Conservation (phyloP, 305 asterid species). For the Petunia hybrid region DNA sequence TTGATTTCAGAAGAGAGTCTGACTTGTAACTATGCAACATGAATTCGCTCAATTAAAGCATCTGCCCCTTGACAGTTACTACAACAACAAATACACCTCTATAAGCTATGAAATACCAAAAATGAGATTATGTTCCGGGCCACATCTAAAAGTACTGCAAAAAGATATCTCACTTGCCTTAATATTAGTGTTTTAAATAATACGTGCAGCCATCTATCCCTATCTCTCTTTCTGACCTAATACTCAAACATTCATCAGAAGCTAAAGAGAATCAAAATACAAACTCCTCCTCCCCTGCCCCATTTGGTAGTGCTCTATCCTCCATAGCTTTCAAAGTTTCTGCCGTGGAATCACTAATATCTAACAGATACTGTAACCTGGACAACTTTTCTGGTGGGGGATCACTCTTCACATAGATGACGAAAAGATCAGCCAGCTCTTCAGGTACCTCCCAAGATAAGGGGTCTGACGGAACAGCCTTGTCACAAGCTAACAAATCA, state of each 20-base stretch:
- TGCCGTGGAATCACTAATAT: constrained; percentile 77
- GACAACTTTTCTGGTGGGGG: constrained; percentile 66
- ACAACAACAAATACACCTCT: not conserved
- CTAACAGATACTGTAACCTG: constrained; percentile 82
- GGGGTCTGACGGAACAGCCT: constrained; percentile 84
- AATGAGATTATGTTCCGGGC: constrained; percentile 15
- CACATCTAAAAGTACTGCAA: constrained; percentile 16
- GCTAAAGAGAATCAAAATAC: constrained; percentile 39
- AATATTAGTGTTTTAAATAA: not conserved
- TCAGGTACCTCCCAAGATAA: constrained; percentile 86
- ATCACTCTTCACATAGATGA: constrained; percentile 63
- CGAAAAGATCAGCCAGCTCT: constrained; percentile 78
- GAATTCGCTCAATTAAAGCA: not conserved
- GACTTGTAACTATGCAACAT: not conserved
- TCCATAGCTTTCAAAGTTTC: constrained; percentile 62
- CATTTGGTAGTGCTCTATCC: constrained; percentile 56
- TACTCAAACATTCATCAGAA: not conserved
- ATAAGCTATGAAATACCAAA: not conserved
- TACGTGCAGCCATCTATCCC: not conserved
- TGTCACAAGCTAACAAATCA: constrained; percentile 92
- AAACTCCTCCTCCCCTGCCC: constrained; percentile 61
- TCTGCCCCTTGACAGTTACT: no score
- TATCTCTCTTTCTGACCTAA: not conserved
- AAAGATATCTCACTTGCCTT: constrained; percentile 12
- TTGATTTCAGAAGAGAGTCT: not conserved